phyloP scores from a whole-genome alignment of 805 yeast genomes.

The Schizosaccharomyces lindneri region DNA sequence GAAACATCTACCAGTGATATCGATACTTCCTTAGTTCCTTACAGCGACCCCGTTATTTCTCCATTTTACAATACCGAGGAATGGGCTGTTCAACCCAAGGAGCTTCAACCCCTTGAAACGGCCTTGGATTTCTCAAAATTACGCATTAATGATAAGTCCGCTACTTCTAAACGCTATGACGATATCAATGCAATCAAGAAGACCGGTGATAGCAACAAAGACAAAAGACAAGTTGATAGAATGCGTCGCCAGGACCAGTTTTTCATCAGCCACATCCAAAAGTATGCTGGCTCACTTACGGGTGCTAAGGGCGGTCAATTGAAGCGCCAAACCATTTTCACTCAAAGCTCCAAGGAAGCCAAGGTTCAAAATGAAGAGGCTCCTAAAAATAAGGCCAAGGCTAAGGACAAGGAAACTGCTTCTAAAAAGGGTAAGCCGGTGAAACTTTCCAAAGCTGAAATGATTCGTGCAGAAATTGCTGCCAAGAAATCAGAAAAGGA shows the following conservation, averaged over 20 bases:
- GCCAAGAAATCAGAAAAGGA: neutral
- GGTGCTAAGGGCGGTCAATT: conserved; percentile 2
- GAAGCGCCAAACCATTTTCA: neutral
- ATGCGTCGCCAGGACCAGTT: neutral
- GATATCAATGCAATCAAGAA: neutral
- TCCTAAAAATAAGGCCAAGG: neutral
- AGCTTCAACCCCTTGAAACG: neutral
- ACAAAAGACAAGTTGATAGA: neutral
- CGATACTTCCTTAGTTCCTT: neutral
- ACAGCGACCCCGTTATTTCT: neutral
- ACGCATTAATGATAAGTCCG: neutral
- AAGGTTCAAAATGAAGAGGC: neutral
- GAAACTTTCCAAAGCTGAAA: neutral
- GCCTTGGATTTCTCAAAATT: neutral
- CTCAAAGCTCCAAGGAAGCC: neutral
- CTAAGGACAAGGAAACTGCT: neutral
- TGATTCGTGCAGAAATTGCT: conserved; percentile 1
- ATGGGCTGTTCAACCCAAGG: neutral
- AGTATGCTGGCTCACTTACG: neutral
- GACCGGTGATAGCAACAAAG: neutral
- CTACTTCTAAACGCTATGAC: neutral
- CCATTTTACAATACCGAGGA: neutral
- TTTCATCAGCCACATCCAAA: conserved; percentile 1
- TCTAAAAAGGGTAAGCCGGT: neutral
- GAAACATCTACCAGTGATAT: neutral